phyloP scores from a whole-genome alignment of 345 rosid species.

The Populus simonii region DNA sequence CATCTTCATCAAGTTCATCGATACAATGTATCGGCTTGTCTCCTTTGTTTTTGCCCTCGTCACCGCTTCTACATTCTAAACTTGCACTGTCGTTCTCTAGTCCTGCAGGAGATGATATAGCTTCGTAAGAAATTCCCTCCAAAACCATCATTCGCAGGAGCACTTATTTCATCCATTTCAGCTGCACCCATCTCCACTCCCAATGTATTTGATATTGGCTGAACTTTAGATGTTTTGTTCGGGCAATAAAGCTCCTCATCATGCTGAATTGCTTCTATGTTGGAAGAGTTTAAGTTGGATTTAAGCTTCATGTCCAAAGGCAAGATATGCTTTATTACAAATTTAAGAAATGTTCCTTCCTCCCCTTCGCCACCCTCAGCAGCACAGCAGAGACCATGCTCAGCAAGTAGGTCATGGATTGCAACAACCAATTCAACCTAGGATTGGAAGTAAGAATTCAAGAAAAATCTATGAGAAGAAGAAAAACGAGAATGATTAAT shows the following conservation, averaged over 20 bases:
- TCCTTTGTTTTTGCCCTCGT: conserved; percentile 32
- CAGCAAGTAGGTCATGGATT: conserved; percentile 83
- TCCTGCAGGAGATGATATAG: conserved; percentile 16
- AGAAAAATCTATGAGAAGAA: neutral
- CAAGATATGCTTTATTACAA: conserved; percentile 89
- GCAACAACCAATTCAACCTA: conserved; percentile 88
- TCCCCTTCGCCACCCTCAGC: conserved; percentile 72
- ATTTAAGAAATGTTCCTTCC: conserved; percentile 82
- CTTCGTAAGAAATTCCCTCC: conserved; percentile 30
- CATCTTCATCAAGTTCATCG: conserved; percentile 62
- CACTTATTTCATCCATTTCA: conserved; percentile 28
- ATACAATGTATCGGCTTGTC: conserved; percentile 37
- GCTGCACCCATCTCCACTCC: conserved; percentile 41
- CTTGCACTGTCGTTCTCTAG: conserved; percentile 23
- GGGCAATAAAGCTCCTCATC: conserved; percentile 30
- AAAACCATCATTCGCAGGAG: conserved; percentile 36
- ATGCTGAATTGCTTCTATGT: conserved; percentile 34
- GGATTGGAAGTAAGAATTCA: conserved; percentile 11
- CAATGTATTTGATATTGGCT: conserved; percentile 28
- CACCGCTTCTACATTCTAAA: conserved; percentile 21
- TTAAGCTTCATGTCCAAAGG: conserved; percentile 89
- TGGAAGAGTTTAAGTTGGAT: conserved; percentile 54
- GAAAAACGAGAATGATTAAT: neutral
- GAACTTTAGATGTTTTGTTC: conserved; percentile 35
- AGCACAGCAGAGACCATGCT: conserved; percentile 89